Evolutionary conservation across 306 rosid species (phyloP).

Genomic region (Citrullus amarus): DNA sequence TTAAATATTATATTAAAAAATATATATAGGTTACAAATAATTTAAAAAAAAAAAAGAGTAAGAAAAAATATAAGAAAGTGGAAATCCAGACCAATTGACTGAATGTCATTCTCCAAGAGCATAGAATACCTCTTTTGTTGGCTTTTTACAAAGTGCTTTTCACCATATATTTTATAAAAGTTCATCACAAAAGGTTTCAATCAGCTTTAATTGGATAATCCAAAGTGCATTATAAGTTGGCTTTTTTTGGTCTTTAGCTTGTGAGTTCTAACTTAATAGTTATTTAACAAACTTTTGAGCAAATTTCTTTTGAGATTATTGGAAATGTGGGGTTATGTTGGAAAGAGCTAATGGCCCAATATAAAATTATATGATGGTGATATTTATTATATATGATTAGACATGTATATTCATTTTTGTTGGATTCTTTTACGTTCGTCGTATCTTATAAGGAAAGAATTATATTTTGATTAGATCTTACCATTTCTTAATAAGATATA

Average conservation of each 20-base stretch:
- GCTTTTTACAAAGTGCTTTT: background rate
- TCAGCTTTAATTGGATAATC: background rate
- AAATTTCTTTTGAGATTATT: background rate
- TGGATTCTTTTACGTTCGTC: too few species aligned
- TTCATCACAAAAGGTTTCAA: background rate
- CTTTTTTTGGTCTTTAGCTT: background rate
- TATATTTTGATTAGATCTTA: too few species aligned
- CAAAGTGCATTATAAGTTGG: background rate
- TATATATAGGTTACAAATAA: background rate
- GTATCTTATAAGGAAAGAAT: too few species aligned
- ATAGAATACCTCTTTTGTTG: background rate
- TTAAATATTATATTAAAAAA: too few species aligned
- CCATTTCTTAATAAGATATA: too few species aligned
- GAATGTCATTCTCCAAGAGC: background rate
- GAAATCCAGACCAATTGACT: background rate
- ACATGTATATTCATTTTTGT: too few species aligned
- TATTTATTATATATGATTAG: background rate
- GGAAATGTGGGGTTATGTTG: background rate
- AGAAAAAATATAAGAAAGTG: background rate
- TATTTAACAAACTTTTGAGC: background rate
- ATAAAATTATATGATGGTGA: background rate
- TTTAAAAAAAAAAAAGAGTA: background rate
- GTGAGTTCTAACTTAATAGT: background rate
- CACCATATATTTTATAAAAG: background rate
- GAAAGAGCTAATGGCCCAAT: background rate